Percentiles rank a stretch among this genome's conserved stretches.
These are phyloP conservation scores for Trifolium pratense DNA, from an alignment of 306 rosid genomes.

Conservation along the genomic window DNA sequence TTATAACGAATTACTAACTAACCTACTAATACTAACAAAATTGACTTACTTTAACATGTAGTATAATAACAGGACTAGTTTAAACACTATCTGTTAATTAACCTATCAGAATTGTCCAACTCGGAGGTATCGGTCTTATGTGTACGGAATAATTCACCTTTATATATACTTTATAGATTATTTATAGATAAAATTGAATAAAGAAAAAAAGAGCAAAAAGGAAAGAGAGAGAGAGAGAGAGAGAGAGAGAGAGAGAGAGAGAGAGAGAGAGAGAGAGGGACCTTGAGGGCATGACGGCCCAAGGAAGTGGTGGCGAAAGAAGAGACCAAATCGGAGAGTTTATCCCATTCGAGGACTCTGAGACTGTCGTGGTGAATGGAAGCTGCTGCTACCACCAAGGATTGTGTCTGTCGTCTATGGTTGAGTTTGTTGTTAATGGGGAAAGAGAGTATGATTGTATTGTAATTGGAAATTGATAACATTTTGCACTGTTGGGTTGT, in stretches of 20 bases:
- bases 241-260: conserved; percentile 19
- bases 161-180: too few relatives aligned
- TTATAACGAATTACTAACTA: too few relatives aligned
- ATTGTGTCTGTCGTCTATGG: conserved; percentile 36
- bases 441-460: conserved; percentile 34
- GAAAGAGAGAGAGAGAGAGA: conserved; percentile 15
- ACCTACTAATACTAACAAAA: too few relatives aligned
- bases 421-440: conserved; percentile 14
- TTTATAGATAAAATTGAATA: too few relatives aligned
- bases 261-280: conserved; percentile 29
- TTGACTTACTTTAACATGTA: too few relatives aligned
- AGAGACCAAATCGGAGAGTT: conserved; percentile 83
- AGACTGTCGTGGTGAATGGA: conserved; percentile 70
- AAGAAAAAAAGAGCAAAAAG: too few relatives aligned
- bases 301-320: conserved; percentile 82
- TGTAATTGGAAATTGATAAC: conserved; percentile 51
- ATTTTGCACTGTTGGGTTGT: conserved; percentile 33
- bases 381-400: conserved; percentile 38
- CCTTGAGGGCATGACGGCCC: conserved; percentile 82
- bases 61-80: too few relatives aligned
- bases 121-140: too few relatives aligned
- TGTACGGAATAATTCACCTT: too few relatives aligned
- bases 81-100: too few relatives aligned
- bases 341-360: conserved; percentile 90
- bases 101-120: too few relatives aligned